Evolutionary conservation across 2,329 filamentous ascomycete species (phyloP).

Genomic region (Cadophora luteo-olivacea): DNA sequence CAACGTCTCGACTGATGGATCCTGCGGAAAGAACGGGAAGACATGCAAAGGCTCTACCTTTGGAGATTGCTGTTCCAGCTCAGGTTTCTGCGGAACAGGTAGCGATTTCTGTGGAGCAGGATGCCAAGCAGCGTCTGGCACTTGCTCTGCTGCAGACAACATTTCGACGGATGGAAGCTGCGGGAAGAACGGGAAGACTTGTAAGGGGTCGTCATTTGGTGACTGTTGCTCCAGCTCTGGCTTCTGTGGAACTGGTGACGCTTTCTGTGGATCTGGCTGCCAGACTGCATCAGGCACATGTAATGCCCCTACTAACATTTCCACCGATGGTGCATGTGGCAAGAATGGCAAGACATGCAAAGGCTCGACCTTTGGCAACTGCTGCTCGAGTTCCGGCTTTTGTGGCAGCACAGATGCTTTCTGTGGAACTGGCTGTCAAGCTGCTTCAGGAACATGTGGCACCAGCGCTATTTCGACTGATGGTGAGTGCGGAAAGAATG

Average conservation of each 20-base stretch:
- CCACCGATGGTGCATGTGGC: not conserved
- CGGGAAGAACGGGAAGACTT: no score
- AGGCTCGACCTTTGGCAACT: not conserved
- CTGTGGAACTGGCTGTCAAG: not conserved
- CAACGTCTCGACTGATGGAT: no score
- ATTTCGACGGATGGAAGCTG: no score
- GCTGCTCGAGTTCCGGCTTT: not conserved
- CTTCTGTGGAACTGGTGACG: not conserved
- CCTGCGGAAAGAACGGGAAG: no score
- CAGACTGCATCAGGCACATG: not conserved
- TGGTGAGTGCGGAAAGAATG: not conserved
- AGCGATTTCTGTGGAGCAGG: no score
- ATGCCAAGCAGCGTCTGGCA: no score
- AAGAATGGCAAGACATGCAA: not conserved
- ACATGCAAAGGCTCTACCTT: no score
- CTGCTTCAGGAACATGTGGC: not conserved
- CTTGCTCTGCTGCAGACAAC: no score
- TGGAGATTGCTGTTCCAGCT: not conserved
- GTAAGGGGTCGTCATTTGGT: no score
- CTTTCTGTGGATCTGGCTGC: not conserved
- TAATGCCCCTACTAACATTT: not conserved
- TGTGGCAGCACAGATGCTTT: not conserved
- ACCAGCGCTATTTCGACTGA: not conserved
- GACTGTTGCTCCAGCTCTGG: no score
- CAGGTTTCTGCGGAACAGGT: no score